Base-by-base conservation (phyloP, 2,329 filamentous ascomycete genomes). In the Fusarium equiseti region DNA sequence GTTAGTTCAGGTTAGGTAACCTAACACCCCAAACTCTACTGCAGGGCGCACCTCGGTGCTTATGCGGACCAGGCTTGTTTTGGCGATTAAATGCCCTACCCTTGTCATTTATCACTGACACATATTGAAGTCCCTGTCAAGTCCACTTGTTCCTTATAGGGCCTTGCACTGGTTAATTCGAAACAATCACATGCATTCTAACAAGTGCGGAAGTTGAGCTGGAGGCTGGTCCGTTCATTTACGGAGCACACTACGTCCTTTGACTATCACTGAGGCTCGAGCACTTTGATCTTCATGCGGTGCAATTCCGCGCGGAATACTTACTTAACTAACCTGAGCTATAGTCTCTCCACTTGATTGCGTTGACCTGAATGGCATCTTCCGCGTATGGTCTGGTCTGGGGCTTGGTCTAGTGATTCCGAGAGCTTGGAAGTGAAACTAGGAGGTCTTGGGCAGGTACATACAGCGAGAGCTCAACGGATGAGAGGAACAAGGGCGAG, bases 11-110 rank as follows among this genome's bases (percentile, higher is more conserved):
- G 18, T 18, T n/a, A 51, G 24, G 22, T 38, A 13, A 32, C 27
- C 5, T 18, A n/a, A 15, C 27, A 29, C 44, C 44, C 16, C 22
- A 52, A 52, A 43, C 49, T 44, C 18, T 50, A 38, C 45, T 44
- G 16, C 52, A 66, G 70, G 72, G 70, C 51, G 57, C 57, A 72
- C 68, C 49, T 75, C 73, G 73, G 73, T 73, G 73, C 72, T 75
- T 73, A 75, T 75, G 70, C 72, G 73, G 73, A 61, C 63, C 63
- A 54, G 13, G 22, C 29, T 54, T 58, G 38, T 62, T 66, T 56
- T 55, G 56, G 53, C 44, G 52, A 31, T n/a, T 24, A 49, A 43
- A 63, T 29, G 20, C 31, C 18, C 10, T 24, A 56, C 43, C 68
- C 63, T 64, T 70, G 72, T 66, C 59, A 60, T 59, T 65, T 44